Conservation (phyloP, 2,329 filamentous ascomycete species). For the Mollisiaceae sp. region DNA sequence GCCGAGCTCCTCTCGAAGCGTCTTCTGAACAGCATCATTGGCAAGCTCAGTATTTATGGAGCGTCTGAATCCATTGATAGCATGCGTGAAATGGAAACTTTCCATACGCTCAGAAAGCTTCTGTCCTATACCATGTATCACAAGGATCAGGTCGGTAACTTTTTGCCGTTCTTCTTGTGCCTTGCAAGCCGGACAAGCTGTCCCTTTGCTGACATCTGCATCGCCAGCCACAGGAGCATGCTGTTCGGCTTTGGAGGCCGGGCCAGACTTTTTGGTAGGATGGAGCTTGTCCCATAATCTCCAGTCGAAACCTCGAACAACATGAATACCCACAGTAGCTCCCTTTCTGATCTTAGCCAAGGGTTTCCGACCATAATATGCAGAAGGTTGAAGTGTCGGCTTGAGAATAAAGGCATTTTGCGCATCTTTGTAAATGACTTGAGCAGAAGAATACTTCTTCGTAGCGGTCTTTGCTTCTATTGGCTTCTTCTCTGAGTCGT, state of each 20-base stretch:
- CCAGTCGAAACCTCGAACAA: slow-evolving; percentile 89
- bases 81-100: slow-evolving; percentile 96
- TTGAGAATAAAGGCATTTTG: slow-evolving; percentile 83
- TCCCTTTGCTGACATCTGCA: slow-evolving; percentile 25
- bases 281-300: slow-evolving; percentile 77
- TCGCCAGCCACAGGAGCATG: slow-evolving; percentile 29
- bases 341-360: slow-evolving; percentile 82
- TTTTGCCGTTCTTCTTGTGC: slow-evolving; percentile 67
- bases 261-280: slow-evolving; percentile 40
- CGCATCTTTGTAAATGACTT: slow-evolving; percentile 85
- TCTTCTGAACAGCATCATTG: slow-evolving; percentile 72
- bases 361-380: slow-evolving; percentile 81
- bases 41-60: slow-evolving; percentile 85
- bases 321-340: slow-evolving; percentile 78
- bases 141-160: slow-evolving; percentile 86
- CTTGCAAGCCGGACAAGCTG: slow-evolving; percentile 62
- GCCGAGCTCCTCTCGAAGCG: slow-evolving; percentile 78
- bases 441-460: slow-evolving; percentile 72
- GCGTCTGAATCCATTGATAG: slow-evolving; percentile 87
- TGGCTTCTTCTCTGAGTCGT: slow-evolving; percentile 28
- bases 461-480: slow-evolving; percentile 37
- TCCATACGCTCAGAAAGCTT: slow-evolving; percentile 94
- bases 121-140: slow-evolving; percentile 95
- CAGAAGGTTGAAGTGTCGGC: slow-evolving; percentile 82
- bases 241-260: slow-evolving; percentile 41